These are phyloP conservation scores for Blastomyces gilchristii DNA, from an alignment of 2,329 filamentous ascomycete species.

Conservation along the genomic window DNA sequence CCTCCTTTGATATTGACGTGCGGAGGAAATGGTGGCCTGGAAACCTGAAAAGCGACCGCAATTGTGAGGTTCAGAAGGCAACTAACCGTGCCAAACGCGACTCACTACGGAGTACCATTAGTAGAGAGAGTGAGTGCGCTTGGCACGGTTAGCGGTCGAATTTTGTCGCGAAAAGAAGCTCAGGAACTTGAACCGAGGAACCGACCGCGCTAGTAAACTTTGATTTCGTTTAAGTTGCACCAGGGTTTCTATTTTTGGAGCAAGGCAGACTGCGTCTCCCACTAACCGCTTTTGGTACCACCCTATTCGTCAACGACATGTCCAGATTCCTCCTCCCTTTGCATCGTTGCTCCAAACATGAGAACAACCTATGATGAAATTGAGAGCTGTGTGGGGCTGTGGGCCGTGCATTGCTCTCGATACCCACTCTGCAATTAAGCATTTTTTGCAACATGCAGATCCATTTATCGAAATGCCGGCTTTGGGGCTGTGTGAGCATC, in stretches of 20 bases:
- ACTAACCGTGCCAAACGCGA: no score
- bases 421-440: neutral
- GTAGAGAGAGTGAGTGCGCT: no score
- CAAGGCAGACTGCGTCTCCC: slow-evolving; percentile 2
- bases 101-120: no score
- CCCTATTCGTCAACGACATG: neutral
- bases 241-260: slow-evolving; percentile 1
- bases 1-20: neutral
- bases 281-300: neutral
- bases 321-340: neutral
- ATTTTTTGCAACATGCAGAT: slow-evolving; percentile 3
- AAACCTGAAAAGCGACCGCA: neutral
- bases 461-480: neutral
- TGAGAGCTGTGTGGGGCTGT: neutral
- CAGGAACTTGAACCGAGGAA: neutral
- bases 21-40: neutral
- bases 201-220: neutral
- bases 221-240: slow-evolving; percentile 1
- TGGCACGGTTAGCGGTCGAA: neutral
- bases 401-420: neutral
- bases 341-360: neutral
- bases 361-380: neutral
- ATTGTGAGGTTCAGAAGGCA: neutral
- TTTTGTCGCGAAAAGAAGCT: neutral
- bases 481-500: slow-evolving; percentile 1